Evolutionary conservation across 441 rosid genomes (phyloP), one percentile per base, ranked within the genome.

Genomic region (Corymbia citriodora): DNA sequence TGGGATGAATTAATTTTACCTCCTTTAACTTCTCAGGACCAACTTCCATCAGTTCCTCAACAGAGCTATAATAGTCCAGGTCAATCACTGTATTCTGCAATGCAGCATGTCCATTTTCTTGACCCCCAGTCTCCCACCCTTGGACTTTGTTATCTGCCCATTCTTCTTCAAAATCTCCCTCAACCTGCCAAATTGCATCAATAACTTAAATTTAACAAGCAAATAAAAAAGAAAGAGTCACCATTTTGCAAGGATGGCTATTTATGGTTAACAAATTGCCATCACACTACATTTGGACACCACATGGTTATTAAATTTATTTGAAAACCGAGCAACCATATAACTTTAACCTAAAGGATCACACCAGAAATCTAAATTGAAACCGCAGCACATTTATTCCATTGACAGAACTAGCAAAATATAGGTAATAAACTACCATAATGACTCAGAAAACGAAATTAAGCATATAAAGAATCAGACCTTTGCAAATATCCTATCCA

Each of bases 11-110:
- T 85, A 79, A 72, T 87, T 93, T 90, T 92, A 97, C 99, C 96
- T 96, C 99, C 93, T 97, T 98, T 49, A 98, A 93, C 95, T 94
- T 97, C 93, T 96, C 99, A 88, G 99, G 96, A 91, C 99, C 99
- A 59, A 97, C 96, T 90, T 96, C 98, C 93, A 95, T 87, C 91
- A 98, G 93, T 93, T 97, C 99, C 92, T 97, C 99, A 72, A 96
- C 96, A 40, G 99, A 94, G 91, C 96, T 94, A 93, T 98, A 97
- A 94, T 94, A 97, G 92, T 97, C 99, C 91, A 98, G 99, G 94
- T 98, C 98, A 89, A 97, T 93, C 89, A 93, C 89, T 21, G 92
- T 89, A 87, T 91, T 94, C 90, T 94, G 94, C 87, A 93, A 86
- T 48, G 93, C 88, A 92, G 89, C 89, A 89, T 92, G 93, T 61